Base-by-base conservation (phyloP, 768 basidiomycete species). In the Mycena capillaripes region DNA sequence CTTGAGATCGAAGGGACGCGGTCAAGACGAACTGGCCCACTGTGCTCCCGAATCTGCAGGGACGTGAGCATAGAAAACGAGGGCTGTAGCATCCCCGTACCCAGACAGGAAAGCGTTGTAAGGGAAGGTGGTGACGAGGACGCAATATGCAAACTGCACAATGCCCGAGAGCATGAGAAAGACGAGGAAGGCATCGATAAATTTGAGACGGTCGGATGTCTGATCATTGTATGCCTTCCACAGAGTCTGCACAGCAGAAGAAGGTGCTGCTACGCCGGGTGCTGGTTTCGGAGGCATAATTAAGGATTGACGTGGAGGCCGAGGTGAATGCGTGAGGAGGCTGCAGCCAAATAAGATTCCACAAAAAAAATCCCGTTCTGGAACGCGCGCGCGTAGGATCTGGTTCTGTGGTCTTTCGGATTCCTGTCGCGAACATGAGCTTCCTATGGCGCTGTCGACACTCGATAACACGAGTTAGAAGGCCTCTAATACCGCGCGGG, bases 21-120 rank as follows among this genome's bases (percentile, higher is more conserved):
- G 96, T 91, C 69, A 99, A 86, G 67, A 99, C 97, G 81, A 99
- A 99, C 83, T 99, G 98, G 34, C 98, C 98, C 48, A 98, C 95
- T 19, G 94, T 93, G 78, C 96, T 96, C 27, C 92, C 86, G 81
- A 99, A 99, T 27, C 98, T 99, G 70, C 14, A n/a, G 29, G 2
- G 48, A 29, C n/a, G 48, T 44, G 23, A 74, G 65, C 52, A 68
- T 14, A 55, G 32, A 10, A 42, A 5, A 29, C 12, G 4, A 46
- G 38, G n/a, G 16, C 17, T 69, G 14, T 17, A 53, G 23, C 23
- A 64, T 40, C 1, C 21, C 83, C 95, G 72, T 83, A 98, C 98
- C 96, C 97, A 73, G 96, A 92, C 76, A 98, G 83, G 84, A 99
- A 99, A 44, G 98, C 96, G 76, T 99, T 98, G 87, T 97, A 98